phyloP scores from a whole-genome alignment of 2,329 filamentous ascomycete species.

The Diaporthe velutina region DNA sequence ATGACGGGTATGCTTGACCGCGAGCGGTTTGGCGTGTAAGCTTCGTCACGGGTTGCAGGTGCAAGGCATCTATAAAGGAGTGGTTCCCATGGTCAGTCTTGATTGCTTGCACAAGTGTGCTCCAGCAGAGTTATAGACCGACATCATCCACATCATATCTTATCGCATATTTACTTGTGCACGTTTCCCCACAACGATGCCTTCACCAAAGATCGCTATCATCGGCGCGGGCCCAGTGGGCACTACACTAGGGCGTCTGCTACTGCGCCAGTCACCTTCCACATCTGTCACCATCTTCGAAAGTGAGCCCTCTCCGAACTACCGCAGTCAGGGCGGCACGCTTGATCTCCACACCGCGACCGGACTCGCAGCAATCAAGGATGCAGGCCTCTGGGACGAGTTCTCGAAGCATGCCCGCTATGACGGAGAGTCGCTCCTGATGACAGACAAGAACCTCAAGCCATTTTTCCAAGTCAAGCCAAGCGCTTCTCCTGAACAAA shows the following conservation, averaged over 20 bases:
- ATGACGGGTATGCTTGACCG: neutral
- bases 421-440: constrained; percentile 63
- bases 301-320: constrained; percentile 57
- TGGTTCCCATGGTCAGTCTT: neutral
- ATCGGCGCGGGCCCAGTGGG: constrained; percentile 63
- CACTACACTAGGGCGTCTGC: constrained; percentile 64
- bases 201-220: constrained; percentile 55
- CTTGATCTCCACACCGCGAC: constrained; percentile 66
- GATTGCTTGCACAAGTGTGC: neutral
- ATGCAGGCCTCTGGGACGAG: constrained; percentile 62
- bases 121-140: neutral
- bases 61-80: neutral
- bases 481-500: constrained; percentile 48
- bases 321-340: constrained; percentile 63
- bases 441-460: constrained; percentile 58
- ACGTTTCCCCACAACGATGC: constrained; percentile 40
- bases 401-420: constrained; percentile 65
- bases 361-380: constrained; percentile 64
- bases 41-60: neutral
- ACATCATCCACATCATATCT: neutral
- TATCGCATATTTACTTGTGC: neutral
- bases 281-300: constrained; percentile 62
- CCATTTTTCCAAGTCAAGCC: constrained; percentile 47
- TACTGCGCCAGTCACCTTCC: constrained; percentile 59
- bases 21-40: constrained; percentile 9